Evolutionary conservation across 1,139 yeast genomes (phyloP).

Genomic region (Keqinozyma sinolaborantium): DNA sequence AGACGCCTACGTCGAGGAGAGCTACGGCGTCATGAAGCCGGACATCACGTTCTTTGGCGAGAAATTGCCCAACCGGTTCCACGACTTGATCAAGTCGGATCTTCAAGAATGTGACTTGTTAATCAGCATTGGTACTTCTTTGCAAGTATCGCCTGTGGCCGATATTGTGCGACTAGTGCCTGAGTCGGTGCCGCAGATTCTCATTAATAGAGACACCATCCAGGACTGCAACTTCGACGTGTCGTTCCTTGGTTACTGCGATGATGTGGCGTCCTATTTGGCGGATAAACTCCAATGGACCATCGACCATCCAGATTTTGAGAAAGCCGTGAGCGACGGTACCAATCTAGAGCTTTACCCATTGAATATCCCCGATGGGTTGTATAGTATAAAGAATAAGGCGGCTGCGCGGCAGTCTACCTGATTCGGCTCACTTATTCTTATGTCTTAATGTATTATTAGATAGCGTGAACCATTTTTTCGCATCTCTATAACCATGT

Average conservation of each 20-base stretch:
- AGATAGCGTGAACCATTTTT: too few species aligned
- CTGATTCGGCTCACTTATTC: too few species aligned
- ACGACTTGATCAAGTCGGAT: conserved; percentile 57
- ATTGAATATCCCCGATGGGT: conserved; percentile 21
- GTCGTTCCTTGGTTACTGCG: conserved; percentile 79
- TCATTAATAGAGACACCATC: conserved; percentile 81
- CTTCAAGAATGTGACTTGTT: conserved; percentile 71
- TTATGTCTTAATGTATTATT: too few species aligned
- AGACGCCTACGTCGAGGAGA: conserved; percentile 28
- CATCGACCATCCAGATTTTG: conserved; percentile 48
- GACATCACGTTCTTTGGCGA: conserved; percentile 96
- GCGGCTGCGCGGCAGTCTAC: too few species aligned
- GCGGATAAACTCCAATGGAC: conserved; percentile 64
- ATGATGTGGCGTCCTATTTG: conserved; percentile 73
- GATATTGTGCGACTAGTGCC: conserved; percentile 80
- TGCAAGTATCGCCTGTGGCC: conserved; percentile 95
- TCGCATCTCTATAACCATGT: too few species aligned
- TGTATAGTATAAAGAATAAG: conserved; percentile 14
- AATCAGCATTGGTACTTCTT: conserved; percentile 88
- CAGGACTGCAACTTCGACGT: conserved; percentile 79
- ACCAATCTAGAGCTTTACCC: conserved; percentile 16
- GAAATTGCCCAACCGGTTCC: conserved; percentile 72
- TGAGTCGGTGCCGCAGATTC: conserved; percentile 72
- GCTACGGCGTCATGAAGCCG: conserved; percentile 91
- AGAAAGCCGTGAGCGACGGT: conserved; percentile 14